Base-by-base conservation (phyloP, 371 early-diverging fungal genomes). In the Rhizomucor miehei region DNA sequence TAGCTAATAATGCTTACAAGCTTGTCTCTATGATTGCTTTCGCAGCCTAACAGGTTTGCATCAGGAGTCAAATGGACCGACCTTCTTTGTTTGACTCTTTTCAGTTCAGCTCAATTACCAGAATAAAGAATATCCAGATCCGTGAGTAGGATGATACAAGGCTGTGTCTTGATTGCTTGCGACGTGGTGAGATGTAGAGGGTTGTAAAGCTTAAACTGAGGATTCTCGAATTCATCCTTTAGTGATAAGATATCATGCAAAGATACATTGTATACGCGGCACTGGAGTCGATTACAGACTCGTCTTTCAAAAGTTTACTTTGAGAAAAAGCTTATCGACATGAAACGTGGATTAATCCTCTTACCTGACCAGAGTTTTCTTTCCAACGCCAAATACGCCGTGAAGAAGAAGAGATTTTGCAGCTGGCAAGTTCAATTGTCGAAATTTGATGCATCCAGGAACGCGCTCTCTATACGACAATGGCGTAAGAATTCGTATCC, bases 391-490 rank as follows among this genome's bases (percentile, higher is more conserved):
- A 19, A 69, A 48, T 2, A 69, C 67, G 16, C 75, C 75, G 44
- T 75, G 71, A 11, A 75, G 23, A 47, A 75, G 60, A 19, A 75
- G 59, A n/a, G 75, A 69, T 50, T 71, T 75, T 12, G 65, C 66
- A 17, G 61, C 59, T 5, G 71, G 67, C 21, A 75, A 67, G 24
- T 60, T 56, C n/a, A 75, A 36, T 34, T 38, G 23, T 10, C 54
- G 57, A 51, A 64, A 75, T 0, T 67, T 60, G 39, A 25, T 13
- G 64, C 53, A 47, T 67, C 54, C 8, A 46, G 54, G 44, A 65
- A 68, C 2, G 63, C 62, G 24, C 59, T 59, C 8, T 36, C 65
- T 67, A 38, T 36, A 6, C 13, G 24, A 4, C n/a, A 6, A n/a
- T 13, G 16, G 8, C 17, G 17, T 13, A 12, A 13, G 17, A 17